A percentile compares a stretch with the other conserved stretches of the same genome.
Conservation (phyloP, 345 rosid species). For the Bretschneidera sinensis region DNA sequence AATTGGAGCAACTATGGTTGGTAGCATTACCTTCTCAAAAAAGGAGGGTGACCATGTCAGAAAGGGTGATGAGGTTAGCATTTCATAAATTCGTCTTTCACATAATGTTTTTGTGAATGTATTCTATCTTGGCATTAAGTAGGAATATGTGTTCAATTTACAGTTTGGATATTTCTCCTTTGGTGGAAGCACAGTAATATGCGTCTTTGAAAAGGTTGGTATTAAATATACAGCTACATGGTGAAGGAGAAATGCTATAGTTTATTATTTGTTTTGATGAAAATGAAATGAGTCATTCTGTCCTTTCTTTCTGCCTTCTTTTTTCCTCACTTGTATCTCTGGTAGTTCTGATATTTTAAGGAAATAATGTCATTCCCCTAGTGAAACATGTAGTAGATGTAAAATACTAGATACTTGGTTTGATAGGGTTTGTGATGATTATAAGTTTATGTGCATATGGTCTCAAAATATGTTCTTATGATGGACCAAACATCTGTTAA, state of each 20-base stretch:
- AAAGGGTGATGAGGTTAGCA: constrained; percentile 85
- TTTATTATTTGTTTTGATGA: no score
- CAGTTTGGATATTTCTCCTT: constrained; percentile 92
- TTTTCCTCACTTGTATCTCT: no score
- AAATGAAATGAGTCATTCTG: no score
- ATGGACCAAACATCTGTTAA: no score
- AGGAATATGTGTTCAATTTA: constrained; percentile 15
- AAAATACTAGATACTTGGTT: no score
- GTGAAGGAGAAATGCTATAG: background rate
- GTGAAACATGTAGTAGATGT: no score
- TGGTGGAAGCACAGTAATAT: constrained; percentile 93
- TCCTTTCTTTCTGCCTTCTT: no score
- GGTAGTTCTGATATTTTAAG: no score
- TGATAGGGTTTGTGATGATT: no score
- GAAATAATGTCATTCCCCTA: no score
- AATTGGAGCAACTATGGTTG: constrained; percentile 97
- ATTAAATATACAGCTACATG: background rate
- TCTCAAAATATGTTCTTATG: no score
- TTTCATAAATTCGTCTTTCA: background rate
- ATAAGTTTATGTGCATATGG: no score
- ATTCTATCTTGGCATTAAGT: constrained; percentile 1
- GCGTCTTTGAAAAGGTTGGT: constrained; percentile 82
- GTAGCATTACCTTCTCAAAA: constrained; percentile 66
- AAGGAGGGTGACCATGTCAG: constrained; percentile 55
- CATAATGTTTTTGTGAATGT: background rate